phyloP scores from a whole-genome alignment of 1,139 yeast species.

The Yamadazyma membranifaciens region DNA sequence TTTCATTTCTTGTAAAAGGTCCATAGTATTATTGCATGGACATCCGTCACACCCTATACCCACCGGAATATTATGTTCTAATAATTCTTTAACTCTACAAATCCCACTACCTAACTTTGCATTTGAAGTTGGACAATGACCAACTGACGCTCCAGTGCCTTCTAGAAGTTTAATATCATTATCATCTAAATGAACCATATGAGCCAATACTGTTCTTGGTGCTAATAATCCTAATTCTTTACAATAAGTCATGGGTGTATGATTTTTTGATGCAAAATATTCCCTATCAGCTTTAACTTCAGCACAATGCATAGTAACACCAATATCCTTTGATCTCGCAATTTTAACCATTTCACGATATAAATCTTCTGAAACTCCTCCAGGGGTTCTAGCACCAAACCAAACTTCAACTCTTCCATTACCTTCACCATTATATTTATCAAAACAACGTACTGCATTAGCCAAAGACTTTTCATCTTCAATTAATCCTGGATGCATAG shows the following conservation, averaged over 20 bases:
- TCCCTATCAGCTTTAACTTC: conserved; percentile 21
- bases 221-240: conserved; percentile 19
- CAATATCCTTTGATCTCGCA: conserved; percentile 18
- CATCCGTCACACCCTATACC: conserved; percentile 25
- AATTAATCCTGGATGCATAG: conserved; percentile 14
- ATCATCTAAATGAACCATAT: conserved; percentile 22
- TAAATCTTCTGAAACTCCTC: conserved; percentile 15
- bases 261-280: conserved; percentile 19
- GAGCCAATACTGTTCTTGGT: conserved; percentile 21
- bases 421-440: conserved; percentile 17
- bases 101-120: conserved; percentile 25
- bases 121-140: conserved; percentile 28
- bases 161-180: conserved; percentile 20
- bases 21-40: conserved; percentile 22
- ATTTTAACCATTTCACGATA: conserved; percentile 15
- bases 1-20: conserved; percentile 21
- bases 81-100: conserved; percentile 21
- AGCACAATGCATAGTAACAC: conserved; percentile 22
- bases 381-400: conserved; percentile 19
- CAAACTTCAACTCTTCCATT: conserved; percentile 22
- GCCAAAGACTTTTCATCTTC: conserved; percentile 13
- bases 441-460: conserved; percentile 14
- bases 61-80: conserved; percentile 19
- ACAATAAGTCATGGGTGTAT: conserved; percentile 21
- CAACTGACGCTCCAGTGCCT: conserved; percentile 20